phyloP scores from a whole-genome alignment of 805 yeast genomes.

The Dipodascopsis tothii region DNA sequence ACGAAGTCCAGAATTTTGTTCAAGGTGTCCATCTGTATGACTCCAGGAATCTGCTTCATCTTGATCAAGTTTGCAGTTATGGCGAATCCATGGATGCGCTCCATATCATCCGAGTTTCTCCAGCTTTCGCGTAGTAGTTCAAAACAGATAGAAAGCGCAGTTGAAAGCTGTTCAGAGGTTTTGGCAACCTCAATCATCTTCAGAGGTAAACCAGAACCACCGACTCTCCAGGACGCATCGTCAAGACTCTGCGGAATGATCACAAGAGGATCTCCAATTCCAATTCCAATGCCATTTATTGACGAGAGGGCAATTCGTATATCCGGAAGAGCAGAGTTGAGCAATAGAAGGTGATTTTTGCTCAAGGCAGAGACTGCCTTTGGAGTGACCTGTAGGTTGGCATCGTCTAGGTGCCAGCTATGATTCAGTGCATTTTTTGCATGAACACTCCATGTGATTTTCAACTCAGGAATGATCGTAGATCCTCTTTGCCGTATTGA shows the following conservation, averaged over 20 bases:
- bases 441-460: slow-evolving; percentile 21
- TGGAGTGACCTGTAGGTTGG: slow-evolving; percentile 14
- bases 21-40: slow-evolving; percentile 36
- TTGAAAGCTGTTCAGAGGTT: slow-evolving; percentile 32
- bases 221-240: slow-evolving; percentile 33
- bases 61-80: slow-evolving; percentile 48
- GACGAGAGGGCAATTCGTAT: slow-evolving; percentile 18
- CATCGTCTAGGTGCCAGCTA: slow-evolving; percentile 7
- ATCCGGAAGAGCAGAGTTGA: slow-evolving; percentile 21
- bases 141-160: slow-evolving; percentile 39
- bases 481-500: slow-evolving; percentile 24
- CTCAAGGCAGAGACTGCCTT: slow-evolving; percentile 11
- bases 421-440: slow-evolving; percentile 19
- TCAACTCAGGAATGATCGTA: slow-evolving; percentile 16
- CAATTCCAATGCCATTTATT: slow-evolving; percentile 15
- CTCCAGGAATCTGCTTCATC: slow-evolving; percentile 36
- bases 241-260: slow-evolving; percentile 19
- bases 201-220: slow-evolving; percentile 46
- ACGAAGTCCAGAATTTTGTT: slow-evolving; percentile 44
- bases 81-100: slow-evolving; percentile 52
- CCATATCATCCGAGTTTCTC: slow-evolving; percentile 51
- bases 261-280: slow-evolving; percentile 20
- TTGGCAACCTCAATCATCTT: slow-evolving; percentile 41
- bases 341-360: slow-evolving; percentile 15
- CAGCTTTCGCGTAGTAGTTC: slow-evolving; percentile 41